Evolutionary conservation across 495 filamentous ascomycete species (phyloP), one percentile per base, ranked within the genome.

Genomic region (Bacidia rubella): DNA sequence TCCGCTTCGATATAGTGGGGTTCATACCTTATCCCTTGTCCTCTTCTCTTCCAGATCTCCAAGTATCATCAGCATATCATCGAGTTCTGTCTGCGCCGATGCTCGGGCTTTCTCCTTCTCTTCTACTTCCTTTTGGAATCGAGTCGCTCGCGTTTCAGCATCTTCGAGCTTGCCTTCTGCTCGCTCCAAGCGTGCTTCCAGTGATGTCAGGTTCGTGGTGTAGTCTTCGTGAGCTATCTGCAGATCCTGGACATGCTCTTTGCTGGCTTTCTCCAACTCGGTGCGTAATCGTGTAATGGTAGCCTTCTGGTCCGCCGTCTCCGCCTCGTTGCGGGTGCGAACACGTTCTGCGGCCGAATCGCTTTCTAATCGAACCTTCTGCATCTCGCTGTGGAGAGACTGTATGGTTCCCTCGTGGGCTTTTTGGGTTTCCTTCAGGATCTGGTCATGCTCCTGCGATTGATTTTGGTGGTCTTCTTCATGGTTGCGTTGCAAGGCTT

Each of bases 21-120:
- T 49, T 70, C 73, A 60, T 71, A 87, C 86, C 78, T 89, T 92
- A 60, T 92, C 88, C 53, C 78, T 78, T 10, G 74, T 70, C 54
- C 82, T 72, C 72, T 90, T 93, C 47, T 89, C 83, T 65, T 94
- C 87, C n/a, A 92, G 58, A 60, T 94, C 87, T n/a, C 77, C 83
- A 64, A 94, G 84, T 27, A 94, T 81, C 71, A 92, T 85, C 35
- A 94, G 68, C 58, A 94, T 70, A 65, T 94, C 87, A 57, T 94
- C 87, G 26, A 90, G 67, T 62, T 92, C 87, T 15, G 71, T 67
- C 60, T 90, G 85, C 21, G 74, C 74, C 20, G 77, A 67, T 51
- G 76, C 70, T 44, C 76, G 76, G 55, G 83, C 77, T 57, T 80
- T 77, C 60, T 87, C 83, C 59, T 79, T 83, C 53, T 75, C 66